phyloP scores from a whole-genome alignment of 2,329 filamentous ascomycete species.

The Fusarium setosum region DNA sequence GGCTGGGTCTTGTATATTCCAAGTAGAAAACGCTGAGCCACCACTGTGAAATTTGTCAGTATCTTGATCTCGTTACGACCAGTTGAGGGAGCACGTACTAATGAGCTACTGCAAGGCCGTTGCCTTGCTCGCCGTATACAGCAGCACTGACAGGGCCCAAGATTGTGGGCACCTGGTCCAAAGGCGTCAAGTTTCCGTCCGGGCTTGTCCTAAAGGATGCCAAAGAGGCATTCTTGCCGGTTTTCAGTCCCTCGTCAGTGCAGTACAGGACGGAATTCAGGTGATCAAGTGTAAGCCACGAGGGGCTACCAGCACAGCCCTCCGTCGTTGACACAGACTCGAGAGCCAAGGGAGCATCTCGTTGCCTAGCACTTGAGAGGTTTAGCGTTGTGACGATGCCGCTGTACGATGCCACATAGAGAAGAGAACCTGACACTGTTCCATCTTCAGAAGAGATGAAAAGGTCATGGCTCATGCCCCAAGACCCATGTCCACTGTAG shows the following conservation, averaged over 20 bases:
- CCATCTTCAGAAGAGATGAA: neutral
- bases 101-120: conserved; percentile 56
- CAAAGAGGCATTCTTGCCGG: conserved; percentile 59
- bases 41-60: conserved; percentile 44
- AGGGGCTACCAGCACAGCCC: conserved; percentile 64
- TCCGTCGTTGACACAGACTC: conserved; percentile 54
- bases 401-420: conserved; percentile 62
- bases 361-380: conserved; percentile 45
- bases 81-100: conserved; percentile 52
- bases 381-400: conserved; percentile 61
- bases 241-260: conserved; percentile 65
- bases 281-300: conserved; percentile 70
- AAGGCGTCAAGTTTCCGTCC: conserved; percentile 52
- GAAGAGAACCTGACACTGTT: conserved; percentile 17
- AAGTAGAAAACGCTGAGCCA: conserved; percentile 57
- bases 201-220: conserved; percentile 51
- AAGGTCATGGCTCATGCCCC: conserved; percentile 15
- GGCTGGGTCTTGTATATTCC: conserved; percentile 54
- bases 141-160: conserved; percentile 58
- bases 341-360: conserved; percentile 44
- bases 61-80: neutral
- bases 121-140: conserved; percentile 55
- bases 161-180: conserved; percentile 50
- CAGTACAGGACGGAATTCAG: conserved; percentile 66
- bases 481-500: conserved; percentile 4